Conservation (phyloP, 2,329 filamentous ascomycete genomes). For the Cladophialophora immunda region DNA sequence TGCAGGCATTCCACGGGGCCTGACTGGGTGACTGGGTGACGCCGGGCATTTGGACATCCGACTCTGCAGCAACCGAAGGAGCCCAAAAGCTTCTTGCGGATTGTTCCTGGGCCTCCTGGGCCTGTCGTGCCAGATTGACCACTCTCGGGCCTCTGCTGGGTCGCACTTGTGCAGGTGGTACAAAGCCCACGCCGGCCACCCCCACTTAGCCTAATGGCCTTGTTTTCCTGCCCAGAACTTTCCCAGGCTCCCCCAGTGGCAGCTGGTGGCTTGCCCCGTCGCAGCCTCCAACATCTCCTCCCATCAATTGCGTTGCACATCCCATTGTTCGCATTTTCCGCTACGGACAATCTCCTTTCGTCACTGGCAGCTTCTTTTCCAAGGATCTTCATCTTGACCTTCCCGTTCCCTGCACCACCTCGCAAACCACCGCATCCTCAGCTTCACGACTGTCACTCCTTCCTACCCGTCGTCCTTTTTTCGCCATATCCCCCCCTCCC, state of each 20-base stretch:
- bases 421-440: background rate
- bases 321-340: constrained; percentile 3
- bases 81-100: background rate
- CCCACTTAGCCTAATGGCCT: background rate
- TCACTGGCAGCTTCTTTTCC: constrained; percentile 23
- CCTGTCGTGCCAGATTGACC: constrained; percentile 6
- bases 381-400: constrained; percentile 22
- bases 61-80: constrained; percentile 2
- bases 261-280: constrained; percentile 1
- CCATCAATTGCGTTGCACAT: background rate
- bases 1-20: background rate
- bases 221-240: background rate
- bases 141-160: background rate
- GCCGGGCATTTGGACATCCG: constrained; percentile 9
- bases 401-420: constrained; percentile 12
- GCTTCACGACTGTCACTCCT: constrained; percentile 41
- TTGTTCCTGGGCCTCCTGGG: constrained; percentile 3
- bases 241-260: background rate
- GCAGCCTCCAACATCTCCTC: background rate
- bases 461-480: constrained; percentile 36
- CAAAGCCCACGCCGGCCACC: background rate
- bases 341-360: constrained; percentile 26
- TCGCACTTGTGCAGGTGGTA: constrained; percentile 20
- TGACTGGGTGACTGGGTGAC: constrained; percentile 7
- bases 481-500: constrained; percentile 3